These are phyloP conservation scores for Fusarium stilboides DNA, from an alignment of 2,329 filamentous ascomycete species.

Conservation along the genomic window DNA sequence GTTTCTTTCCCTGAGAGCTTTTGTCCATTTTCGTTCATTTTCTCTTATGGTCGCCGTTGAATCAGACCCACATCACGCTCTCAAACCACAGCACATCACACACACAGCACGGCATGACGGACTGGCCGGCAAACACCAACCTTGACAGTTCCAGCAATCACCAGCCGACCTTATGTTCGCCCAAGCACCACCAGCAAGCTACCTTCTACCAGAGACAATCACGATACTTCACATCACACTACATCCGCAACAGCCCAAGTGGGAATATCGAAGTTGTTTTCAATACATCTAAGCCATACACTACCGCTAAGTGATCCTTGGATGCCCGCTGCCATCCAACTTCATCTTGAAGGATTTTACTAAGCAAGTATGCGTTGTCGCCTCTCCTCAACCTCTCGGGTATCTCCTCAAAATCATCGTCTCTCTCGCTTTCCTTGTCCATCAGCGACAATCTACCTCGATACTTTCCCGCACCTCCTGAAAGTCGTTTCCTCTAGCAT, in stretches of 20 bases:
- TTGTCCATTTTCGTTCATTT: not conserved
- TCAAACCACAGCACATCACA: not conserved
- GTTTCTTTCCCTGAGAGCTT: not conserved
- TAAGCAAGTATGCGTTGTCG: constrained; percentile 20
- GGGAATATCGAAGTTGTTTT: constrained; percentile 21
- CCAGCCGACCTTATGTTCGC: not conserved
- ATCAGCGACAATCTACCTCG: not conserved
- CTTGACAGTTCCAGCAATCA: not conserved
- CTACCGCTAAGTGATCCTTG: constrained; percentile 11
- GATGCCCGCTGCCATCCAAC: constrained; percentile 30
- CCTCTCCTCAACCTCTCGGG: constrained; percentile 9
- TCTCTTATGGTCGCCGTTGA: not conserved
- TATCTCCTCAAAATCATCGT: constrained; percentile 17
- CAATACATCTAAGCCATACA: constrained; percentile 25
- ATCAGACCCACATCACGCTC: not conserved
- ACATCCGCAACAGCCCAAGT: not conserved
- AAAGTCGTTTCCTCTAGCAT: constrained; percentile 8
- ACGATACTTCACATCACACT: constrained; percentile 1
- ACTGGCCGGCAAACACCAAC: not conserved
- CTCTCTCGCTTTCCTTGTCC: not conserved
- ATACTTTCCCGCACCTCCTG: constrained; percentile 8
- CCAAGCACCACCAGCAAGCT: not conserved
- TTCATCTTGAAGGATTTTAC: constrained; percentile 4
- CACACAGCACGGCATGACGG: not conserved
- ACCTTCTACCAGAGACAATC: not conserved